Base-by-base conservation (phyloP, 164 flowering plant species). In the Kingdonia uniflora region DNA sequence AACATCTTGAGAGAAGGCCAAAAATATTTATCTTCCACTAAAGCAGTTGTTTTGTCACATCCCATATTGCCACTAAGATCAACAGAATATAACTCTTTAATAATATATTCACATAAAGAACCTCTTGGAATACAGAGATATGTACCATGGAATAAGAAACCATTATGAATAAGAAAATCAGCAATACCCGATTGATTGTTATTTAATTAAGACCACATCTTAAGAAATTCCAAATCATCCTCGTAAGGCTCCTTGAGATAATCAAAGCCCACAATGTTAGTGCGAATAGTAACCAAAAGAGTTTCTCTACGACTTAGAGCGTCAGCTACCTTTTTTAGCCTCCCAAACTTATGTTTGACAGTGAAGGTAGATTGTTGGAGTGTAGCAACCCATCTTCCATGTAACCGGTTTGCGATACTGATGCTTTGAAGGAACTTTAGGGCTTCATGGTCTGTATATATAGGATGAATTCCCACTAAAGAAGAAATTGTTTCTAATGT, bases 31-130 rank as follows among this genome's bases (percentile, higher is more conserved):
- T n/a, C n/a, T n/a, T 43, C 47, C 16, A 43, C 47, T 16, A 43
- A 16, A 43, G 10, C 47, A 43, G 19, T 43, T 7, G 21, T 48
- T 14, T 48, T 48, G 35, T 46, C 50, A 0, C 51, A 6, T 16
- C 51, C 51, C 49, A 33, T 16, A 55, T 55, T 23, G 3, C 40
- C 48, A 1, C 49, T 25, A 6, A 55, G 22, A 10, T 49, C 58
- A 42, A 50, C 59, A 15, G 51, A 50, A 56, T 56, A 51, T 10
- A 45, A 6, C 24, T 56, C 59, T 17, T 17, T 56, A 2, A 45
- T 45, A 13, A 56, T 56, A 6, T 44, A 41, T 10, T 56, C 59
- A 13, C 26, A n/a, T n/a, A n/a, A n/a, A n/a, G n/a, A n/a, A n/a
- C n/a, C n/a, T n/a, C n/a, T n/a, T n/a, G n/a, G n/a, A n/a, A n/a